phyloP scores from a whole-genome alignment of 2,329 filamentous ascomycete species.

The Trichoderma gracile region DNA sequence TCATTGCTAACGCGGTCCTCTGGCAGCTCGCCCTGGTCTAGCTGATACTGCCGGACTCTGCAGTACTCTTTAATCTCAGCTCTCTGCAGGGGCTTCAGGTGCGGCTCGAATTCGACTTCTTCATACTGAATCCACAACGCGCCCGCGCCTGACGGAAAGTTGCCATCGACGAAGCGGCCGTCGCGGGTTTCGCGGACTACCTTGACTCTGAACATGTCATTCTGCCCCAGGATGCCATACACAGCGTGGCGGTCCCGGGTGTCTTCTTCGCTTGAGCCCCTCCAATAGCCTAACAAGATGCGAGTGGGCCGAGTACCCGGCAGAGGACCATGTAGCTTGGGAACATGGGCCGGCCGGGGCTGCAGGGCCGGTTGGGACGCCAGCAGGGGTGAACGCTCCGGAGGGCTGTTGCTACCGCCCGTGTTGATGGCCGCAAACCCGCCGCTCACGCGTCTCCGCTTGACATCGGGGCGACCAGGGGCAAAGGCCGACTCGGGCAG shows the following conservation, averaged over 20 bases:
- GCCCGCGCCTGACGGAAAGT: slow-evolving; percentile 61
- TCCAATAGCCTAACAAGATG: slow-evolving; percentile 62
- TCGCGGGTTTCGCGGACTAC: slow-evolving; percentile 61
- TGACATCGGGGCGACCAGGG: slow-evolving; percentile 43
- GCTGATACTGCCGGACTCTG: slow-evolving; percentile 59
- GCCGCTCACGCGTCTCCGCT: slow-evolving; percentile 50
- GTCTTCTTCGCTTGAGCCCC: slow-evolving; percentile 50
- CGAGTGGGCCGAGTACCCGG: slow-evolving; percentile 57
- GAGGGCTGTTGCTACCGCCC: slow-evolving; percentile 30
- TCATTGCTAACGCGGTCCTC: slow-evolving; percentile 54
- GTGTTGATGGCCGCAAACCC: slow-evolving; percentile 40
- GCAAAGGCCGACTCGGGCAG: slow-evolving; percentile 45
- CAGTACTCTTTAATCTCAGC: slow-evolving; percentile 65
- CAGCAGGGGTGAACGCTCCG: slow-evolving; percentile 20
- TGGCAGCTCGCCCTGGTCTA: slow-evolving; percentile 54
- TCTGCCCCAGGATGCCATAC: slow-evolving; percentile 61
- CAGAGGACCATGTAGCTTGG: slow-evolving; percentile 42
- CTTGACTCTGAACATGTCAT: slow-evolving; percentile 66
- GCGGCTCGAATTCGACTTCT: slow-evolving; percentile 59
- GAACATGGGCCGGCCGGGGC: slow-evolving; percentile 11
- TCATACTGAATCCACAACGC: slow-evolving; percentile 65
- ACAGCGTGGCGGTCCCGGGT: slow-evolving; percentile 60
- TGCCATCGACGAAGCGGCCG: slow-evolving; percentile 58
- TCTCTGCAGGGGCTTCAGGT: slow-evolving; percentile 53
- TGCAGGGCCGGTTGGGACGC: slow-evolving; percentile 29